Evolutionary conservation across 2,329 filamentous ascomycete genomes (phyloP).

Genomic region (Cadophora sp.): DNA sequence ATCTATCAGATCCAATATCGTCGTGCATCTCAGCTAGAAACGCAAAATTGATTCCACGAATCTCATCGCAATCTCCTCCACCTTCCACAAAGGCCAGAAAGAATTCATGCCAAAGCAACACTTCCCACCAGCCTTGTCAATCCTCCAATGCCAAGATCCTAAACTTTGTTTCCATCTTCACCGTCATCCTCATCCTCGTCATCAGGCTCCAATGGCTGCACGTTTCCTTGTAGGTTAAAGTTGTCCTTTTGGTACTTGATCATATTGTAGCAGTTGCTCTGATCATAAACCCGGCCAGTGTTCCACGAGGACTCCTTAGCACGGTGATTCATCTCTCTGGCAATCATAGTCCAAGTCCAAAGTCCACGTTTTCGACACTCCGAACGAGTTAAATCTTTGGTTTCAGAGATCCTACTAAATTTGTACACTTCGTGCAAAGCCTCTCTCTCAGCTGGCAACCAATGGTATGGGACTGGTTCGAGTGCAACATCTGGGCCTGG

Average conservation of each 20-base stretch:
- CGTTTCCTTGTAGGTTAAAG: conserved; percentile 4
- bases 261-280: conserved; percentile 15
- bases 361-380: conserved; percentile 9
- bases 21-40: background rate
- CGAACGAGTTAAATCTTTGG: background rate
- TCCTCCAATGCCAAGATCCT: background rate
- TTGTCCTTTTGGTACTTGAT: conserved; percentile 17
- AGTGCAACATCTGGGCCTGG: background rate
- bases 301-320: background rate
- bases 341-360: conserved; percentile 21
- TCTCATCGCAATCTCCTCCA: background rate
- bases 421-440: conserved; percentile 13
- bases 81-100: background rate
- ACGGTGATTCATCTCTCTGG: conserved; percentile 14
- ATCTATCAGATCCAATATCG: background rate
- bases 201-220: background rate
- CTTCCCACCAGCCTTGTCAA: background rate
- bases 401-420: conserved; percentile 7
- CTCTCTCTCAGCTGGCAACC: conserved; percentile 12
- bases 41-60: background rate
- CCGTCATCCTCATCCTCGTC: background rate
- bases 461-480: conserved; percentile 13
- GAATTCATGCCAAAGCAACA: background rate
- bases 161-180: background rate
- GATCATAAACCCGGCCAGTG: conserved; percentile 8